phyloP scores from a whole-genome alignment of 2,329 filamentous ascomycete species.

The Coccinonectria pachysandricola region DNA sequence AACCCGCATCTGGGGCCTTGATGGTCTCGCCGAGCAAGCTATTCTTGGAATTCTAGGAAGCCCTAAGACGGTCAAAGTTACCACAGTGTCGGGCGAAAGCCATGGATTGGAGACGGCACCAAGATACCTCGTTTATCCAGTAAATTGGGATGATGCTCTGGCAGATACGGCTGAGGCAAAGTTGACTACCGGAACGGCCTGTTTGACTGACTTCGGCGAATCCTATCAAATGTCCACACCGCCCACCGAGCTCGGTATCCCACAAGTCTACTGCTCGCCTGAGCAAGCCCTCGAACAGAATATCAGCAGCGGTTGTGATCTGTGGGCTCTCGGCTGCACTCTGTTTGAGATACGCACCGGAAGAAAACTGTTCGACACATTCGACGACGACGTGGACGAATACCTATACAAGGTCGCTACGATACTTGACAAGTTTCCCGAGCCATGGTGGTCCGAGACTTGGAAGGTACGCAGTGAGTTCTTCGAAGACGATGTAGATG shows the following conservation, averaged over 20 bases:
- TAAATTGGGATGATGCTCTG: constrained; percentile 6
- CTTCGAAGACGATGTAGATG: constrained; percentile 13
- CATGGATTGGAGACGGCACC: constrained; percentile 7
- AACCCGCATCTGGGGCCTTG: constrained; percentile 8
- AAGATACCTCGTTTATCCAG: constrained; percentile 15
- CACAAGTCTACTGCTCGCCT: constrained; percentile 15
- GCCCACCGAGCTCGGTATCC: constrained; percentile 13
- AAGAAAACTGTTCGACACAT: constrained; percentile 15
- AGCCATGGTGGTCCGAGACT: constrained; percentile 20
- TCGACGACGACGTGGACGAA: constrained; percentile 16
- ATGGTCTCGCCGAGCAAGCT: constrained; percentile 10
- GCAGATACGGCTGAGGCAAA: no score
- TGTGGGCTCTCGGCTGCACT: constrained; percentile 22
- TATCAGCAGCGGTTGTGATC: constrained; percentile 10
- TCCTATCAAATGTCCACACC: constrained; percentile 1
- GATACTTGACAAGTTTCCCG: constrained; percentile 17
- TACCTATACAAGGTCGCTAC: constrained; percentile 14
- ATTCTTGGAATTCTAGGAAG: constrained; percentile 7
- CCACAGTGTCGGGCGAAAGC: background rate
- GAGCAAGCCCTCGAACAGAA: constrained; percentile 16
- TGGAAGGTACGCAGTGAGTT: constrained; percentile 12
- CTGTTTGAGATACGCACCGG: constrained; percentile 22
- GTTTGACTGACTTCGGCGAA: constrained; percentile 9
- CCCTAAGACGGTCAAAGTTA: constrained; percentile 4
- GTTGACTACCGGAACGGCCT: constrained; percentile 1